Evolutionary conservation across 176 grass and related monocot genomes (phyloP).

Genomic region (Dactylis glomerata): DNA sequence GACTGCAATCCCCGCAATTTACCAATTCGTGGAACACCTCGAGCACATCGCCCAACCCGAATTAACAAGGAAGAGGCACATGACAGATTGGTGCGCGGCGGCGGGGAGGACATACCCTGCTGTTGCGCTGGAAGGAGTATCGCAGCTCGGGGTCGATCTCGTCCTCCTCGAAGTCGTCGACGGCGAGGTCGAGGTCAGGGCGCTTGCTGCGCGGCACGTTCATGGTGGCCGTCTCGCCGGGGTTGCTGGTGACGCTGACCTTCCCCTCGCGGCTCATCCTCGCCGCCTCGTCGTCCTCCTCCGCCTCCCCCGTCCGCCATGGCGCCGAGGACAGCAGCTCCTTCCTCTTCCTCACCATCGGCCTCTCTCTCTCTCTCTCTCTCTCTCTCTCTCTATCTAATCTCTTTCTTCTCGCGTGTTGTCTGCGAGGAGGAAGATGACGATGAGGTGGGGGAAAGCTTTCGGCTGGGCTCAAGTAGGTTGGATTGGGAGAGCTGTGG

Average conservation of each 20-base stretch:
- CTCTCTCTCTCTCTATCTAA: neutral
- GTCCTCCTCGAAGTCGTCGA: slow-evolving; percentile 58
- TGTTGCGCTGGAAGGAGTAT: slow-evolving; percentile 61
- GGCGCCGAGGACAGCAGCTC: slow-evolving; percentile 77
- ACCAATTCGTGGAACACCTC: neutral
- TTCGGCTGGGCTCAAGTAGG: neutral
- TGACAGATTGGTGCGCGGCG: neutral
- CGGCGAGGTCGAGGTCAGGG: slow-evolving; percentile 29
- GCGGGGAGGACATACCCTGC: slow-evolving; percentile 26
- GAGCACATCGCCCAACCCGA: neutral
- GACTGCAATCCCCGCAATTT: neutral
- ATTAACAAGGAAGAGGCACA: neutral
- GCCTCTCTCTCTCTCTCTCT: neutral
- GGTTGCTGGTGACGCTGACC: slow-evolving; percentile 66
- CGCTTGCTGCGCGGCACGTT: slow-evolving; percentile 50
- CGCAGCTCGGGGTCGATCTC: slow-evolving; percentile 79
- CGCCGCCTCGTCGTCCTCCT: slow-evolving; percentile 40
- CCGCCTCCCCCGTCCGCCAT: slow-evolving; percentile 70
- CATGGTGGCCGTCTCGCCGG: slow-evolving; percentile 75
- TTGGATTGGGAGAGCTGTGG: neutral
- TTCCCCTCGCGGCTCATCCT: slow-evolving; percentile 65
- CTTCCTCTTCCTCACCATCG: slow-evolving; percentile 65
- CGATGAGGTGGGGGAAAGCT: slow-evolving; percentile 21
- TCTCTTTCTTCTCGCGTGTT: neutral
- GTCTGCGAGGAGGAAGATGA: neutral